Base-by-base conservation (phyloP, 2,329 filamentous ascomycete genomes). In the Penicillium fuscoglaucum region DNA sequence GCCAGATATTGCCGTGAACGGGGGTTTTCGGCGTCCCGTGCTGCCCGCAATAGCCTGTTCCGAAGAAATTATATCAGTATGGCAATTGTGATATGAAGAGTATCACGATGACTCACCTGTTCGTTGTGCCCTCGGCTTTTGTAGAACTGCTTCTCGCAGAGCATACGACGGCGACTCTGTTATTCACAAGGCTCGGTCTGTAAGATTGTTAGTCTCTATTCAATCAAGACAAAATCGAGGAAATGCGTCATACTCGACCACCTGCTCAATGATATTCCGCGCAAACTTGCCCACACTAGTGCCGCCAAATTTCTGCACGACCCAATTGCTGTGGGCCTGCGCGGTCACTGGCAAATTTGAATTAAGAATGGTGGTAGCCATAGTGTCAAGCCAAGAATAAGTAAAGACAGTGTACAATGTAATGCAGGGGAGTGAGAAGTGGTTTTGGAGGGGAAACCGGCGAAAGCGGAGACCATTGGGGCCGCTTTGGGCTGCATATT, bases 251-350 rank as follows among this genome's bases (percentile, higher is more conserved):
- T 76, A 85, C 82, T 80, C 79, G 65, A 93, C 84, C 71, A 93
- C 91, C 68, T 90, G 84, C 66, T 86, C 82, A 29, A 87, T 86
- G 68, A 90, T 89, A 73, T 89, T 88, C 66, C 85, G 83, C 52
- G 93, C 88, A 70, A 96, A 96, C 78, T 98, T 98, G 68, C 93
- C 95, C 52, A 98, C 90, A 72, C 91, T 96, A 52, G 93, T 99
- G 52, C 93, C 93, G 62, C 93, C 93, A 75, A 96, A 96, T 77
- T 97, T 97, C 75, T 96, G 92, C 51, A 97, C 90, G 31, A 96
- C 83, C 93, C 92, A 96, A 63, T 80, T 79, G 62, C 71, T 70
- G 51, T 66, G 61, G 60, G 61, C 63, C 59, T 52, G 49, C 15
- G 43, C 46, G 46, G 52, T 51, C 60, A 57, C 54, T 50, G 51